Evolutionary conservation across 305 asterid genomes (phyloP).

Genomic region (Salvia sclarea): DNA sequence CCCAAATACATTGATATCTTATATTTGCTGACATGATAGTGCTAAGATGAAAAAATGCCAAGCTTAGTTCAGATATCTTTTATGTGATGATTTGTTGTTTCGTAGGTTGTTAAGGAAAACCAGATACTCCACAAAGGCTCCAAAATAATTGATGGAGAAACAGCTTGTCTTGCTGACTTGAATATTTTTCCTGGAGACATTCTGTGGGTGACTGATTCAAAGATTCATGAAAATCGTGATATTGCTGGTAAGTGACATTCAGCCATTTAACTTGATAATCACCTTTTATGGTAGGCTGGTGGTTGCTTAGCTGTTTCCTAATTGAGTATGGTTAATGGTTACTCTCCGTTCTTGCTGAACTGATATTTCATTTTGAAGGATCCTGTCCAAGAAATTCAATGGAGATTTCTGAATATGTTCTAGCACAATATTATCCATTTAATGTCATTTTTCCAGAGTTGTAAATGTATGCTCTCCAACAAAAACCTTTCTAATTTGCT

Average conservation of each 20-base stretch:
- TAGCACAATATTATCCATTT: background rate
- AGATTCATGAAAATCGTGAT: conserved; percentile 95
- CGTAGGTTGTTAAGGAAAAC: conserved; percentile 94
- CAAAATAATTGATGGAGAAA: conserved; percentile 65
- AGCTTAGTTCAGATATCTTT: conserved; percentile 3
- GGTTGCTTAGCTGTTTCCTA: conserved; percentile 8
- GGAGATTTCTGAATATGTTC: background rate
- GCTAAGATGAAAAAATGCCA: background rate
- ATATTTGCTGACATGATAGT: conserved; percentile 7
- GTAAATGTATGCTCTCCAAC: conserved; percentile 6
- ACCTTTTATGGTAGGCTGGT: conserved; percentile 19
- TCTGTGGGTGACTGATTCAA: conserved; percentile 93
- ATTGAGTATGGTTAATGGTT: conserved; percentile 11
- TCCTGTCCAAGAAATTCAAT: background rate
- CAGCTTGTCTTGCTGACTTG: conserved; percentile 77
- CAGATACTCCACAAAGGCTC: conserved; percentile 95
- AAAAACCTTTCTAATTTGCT: conserved; percentile 23
- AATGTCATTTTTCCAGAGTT: background rate
- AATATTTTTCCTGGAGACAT: conserved; percentile 91
- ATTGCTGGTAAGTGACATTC: conserved; percentile 74
- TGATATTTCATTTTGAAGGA: conserved; percentile 21
- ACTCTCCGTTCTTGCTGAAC: background rate
- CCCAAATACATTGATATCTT: background rate
- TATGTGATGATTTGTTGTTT: conserved; percentile 14
- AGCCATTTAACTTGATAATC: conserved; percentile 10